Percentiles rank a stretch among this genome's conserved stretches.
Evolutionary conservation across 208 protist genomes (phyloP).

Genomic region (Crithidia acanthocephali): DNA sequence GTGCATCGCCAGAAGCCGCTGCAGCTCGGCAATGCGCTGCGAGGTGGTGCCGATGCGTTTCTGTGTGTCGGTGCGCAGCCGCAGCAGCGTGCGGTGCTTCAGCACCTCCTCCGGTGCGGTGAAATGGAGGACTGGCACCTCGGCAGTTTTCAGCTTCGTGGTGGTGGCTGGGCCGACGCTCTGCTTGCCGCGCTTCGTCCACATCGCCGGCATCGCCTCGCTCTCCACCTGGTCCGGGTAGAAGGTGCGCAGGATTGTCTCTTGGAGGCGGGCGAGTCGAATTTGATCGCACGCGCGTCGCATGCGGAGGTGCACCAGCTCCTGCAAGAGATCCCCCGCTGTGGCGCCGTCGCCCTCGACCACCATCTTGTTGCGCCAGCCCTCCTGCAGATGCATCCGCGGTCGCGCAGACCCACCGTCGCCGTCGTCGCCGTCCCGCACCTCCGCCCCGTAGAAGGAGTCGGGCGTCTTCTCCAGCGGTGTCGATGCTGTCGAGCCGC

Average conservation of each 20-base stretch:
- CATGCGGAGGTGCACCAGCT: conserved; percentile 36
- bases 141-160: neutral
- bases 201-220: neutral
- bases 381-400: conserved; percentile 15
- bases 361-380: conserved; percentile 22
- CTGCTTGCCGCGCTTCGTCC: neutral
- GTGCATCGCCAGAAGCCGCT: conserved; percentile 31
- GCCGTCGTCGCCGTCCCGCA: neutral
- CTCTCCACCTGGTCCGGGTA: neutral
- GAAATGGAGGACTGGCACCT: conserved; percentile 11
- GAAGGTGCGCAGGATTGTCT: neutral
- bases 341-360: conserved; percentile 20
- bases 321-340: conserved; percentile 27
- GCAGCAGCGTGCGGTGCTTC: conserved; percentile 17
- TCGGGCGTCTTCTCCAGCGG: neutral
- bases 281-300: conserved; percentile 38
- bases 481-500: neutral
- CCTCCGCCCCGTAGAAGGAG: conserved; percentile 1
- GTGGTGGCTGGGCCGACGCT: neutral
- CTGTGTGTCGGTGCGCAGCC: conserved; percentile 20
- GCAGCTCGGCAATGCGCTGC: conserved; percentile 42
- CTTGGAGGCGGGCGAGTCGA: conserved; percentile 18
- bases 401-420: neutral
- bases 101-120: conserved; percentile 16
- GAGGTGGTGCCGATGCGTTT: conserved; percentile 27